Percentiles rank a stretch among this genome's conserved stretches.
Conservation (phyloP, 768 basidiomycete genomes). For the Mycena maculata region DNA sequence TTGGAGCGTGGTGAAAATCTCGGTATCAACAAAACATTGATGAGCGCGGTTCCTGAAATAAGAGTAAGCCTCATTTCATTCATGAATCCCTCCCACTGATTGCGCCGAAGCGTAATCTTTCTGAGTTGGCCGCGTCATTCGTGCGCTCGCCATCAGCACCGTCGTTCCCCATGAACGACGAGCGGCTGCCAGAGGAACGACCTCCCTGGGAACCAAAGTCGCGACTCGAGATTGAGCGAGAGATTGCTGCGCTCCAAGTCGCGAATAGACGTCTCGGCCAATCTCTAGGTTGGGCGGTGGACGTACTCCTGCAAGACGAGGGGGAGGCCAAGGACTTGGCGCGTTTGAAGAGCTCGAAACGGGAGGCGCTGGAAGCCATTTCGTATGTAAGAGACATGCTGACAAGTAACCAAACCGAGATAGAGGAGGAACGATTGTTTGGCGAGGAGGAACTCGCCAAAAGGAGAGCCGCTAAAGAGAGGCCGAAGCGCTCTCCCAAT, state of each 20-base stretch:
- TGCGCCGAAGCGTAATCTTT: slow-evolving; percentile 76
- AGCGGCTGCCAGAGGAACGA: slow-evolving; percentile 65
- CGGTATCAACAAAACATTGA: slow-evolving; percentile 86
- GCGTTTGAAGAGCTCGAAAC: slow-evolving; percentile 55
- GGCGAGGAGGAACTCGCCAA: slow-evolving; percentile 58
- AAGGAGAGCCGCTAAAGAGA: slow-evolving; percentile 33
- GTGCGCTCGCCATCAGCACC: slow-evolving; percentile 66
- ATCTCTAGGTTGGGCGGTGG: slow-evolving; percentile 80
- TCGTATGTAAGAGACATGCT: slow-evolving; percentile 84
- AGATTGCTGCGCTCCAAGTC: slow-evolving; percentile 63
- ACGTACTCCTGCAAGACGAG: slow-evolving; percentile 72
- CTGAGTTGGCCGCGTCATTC: slow-evolving; percentile 81
- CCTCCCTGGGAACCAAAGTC: slow-evolving; percentile 77
- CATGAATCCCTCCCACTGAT: slow-evolving; percentile 9
- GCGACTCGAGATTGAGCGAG: slow-evolving; percentile 77
- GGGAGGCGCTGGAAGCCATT: slow-evolving; percentile 80
- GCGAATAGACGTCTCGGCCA: slow-evolving; percentile 75
- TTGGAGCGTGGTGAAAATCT: slow-evolving; percentile 82
- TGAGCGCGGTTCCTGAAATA: slow-evolving; percentile 83
- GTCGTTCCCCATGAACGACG: slow-evolving; percentile 74
- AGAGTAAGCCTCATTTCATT: slow-evolving; percentile 59
- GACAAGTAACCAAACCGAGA: slow-evolving; percentile 58
- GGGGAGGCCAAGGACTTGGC: slow-evolving; percentile 53
- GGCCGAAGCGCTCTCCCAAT: slow-evolving; percentile 9
- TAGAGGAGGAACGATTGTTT: slow-evolving; percentile 77